phyloP scores from a whole-genome alignment of 2,329 filamentous ascomycete genomes.

The Paecilomyces niveus region DNA sequence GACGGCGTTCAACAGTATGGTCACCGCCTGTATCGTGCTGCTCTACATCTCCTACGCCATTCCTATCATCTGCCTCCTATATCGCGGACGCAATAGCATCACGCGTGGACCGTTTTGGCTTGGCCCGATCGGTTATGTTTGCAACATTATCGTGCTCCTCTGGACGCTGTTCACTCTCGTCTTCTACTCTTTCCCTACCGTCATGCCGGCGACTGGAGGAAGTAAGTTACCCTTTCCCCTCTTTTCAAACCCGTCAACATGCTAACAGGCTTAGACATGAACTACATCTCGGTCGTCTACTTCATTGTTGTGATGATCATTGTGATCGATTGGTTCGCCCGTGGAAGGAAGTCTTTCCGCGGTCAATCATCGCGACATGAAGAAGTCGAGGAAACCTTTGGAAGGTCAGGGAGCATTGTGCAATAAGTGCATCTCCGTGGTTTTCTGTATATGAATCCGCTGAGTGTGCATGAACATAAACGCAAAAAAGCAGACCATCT shows the following conservation, averaged over 20 bases:
- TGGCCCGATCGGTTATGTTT: conserved; percentile 10
- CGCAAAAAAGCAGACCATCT: neutral
- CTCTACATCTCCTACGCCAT: conserved; percentile 44
- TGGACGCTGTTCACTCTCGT: conserved; percentile 40
- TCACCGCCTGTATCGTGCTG: conserved; percentile 40
- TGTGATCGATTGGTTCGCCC: conserved; percentile 27
- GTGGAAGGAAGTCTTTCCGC: conserved; percentile 22
- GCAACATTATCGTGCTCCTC: conserved; percentile 3
- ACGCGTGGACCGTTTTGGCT: conserved; percentile 43
- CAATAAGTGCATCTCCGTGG: neutral
- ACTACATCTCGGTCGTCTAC: conserved; percentile 35
- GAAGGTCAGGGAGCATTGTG: neutral
- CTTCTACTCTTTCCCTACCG: conserved; percentile 33
- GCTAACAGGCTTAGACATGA: conserved; percentile 26
- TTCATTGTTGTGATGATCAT: conserved; percentile 27
- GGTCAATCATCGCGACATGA: conserved; percentile 17
- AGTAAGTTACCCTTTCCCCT: conserved; percentile 21
- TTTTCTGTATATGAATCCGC: neutral
- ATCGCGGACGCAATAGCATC: conserved; percentile 40
- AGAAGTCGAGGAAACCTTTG: conserved; percentile 6
- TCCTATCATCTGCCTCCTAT: conserved; percentile 40
- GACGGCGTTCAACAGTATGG: conserved; percentile 38
- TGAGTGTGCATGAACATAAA: neutral
- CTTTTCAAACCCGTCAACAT: neutral
- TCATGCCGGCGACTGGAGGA: conserved; percentile 24